Conservation (phyloP, 176 grass and related monocot species). For the Musa itinerans region DNA sequence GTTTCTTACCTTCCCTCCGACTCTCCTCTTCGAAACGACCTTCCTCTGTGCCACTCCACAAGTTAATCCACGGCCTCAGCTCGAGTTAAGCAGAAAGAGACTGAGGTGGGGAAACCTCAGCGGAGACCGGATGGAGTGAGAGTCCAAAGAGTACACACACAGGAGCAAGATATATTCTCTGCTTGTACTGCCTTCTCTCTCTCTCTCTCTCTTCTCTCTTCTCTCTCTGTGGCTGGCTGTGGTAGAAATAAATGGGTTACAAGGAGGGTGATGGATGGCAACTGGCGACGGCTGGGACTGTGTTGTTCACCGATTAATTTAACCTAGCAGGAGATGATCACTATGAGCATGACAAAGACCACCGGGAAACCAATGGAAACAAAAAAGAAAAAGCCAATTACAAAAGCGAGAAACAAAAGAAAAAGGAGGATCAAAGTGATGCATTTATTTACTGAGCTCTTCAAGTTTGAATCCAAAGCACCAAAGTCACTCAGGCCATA, state of each 20-base stretch:
- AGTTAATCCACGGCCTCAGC: background rate
- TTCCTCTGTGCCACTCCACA: background rate
- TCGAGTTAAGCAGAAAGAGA: background rate
- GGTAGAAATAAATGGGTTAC: background rate
- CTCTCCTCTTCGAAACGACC: background rate
- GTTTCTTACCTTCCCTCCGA: background rate
- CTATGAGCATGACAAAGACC: background rate
- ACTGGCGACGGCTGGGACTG: conserved; percentile 5
- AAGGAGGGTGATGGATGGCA: conserved; percentile 5
- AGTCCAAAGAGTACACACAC: background rate
- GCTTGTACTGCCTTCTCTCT: background rate
- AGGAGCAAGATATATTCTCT: background rate
- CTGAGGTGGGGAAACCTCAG: background rate
- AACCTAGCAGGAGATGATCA: background rate
- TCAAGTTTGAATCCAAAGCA: no score
- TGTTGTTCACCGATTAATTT: conserved; percentile 3
- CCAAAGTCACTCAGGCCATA: background rate
- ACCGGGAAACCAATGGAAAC: background rate
- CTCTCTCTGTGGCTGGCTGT: background rate
- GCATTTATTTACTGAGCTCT: conserved; percentile 3
- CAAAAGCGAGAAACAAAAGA: background rate
- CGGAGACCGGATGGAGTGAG: no score
- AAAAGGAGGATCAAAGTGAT: background rate
- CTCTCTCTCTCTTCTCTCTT: background rate
- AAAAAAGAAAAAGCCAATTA: background rate